phyloP scores from a whole-genome alignment of 2,329 filamentous ascomycete genomes.

The Diaporthe sp. region DNA sequence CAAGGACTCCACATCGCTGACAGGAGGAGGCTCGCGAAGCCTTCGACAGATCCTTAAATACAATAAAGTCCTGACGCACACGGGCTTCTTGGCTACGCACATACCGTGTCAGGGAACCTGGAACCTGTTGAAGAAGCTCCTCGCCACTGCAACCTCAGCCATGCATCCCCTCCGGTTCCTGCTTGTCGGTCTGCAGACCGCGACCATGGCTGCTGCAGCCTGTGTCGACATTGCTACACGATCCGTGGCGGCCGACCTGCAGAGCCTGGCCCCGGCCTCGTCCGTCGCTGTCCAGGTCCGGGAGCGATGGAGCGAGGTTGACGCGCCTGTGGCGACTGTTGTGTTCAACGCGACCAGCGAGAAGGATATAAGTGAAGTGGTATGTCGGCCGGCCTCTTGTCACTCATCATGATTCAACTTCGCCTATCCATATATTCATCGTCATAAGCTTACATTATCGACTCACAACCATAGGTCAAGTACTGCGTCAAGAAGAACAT shows the following conservation, averaged over 20 bases:
- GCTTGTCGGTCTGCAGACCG: neutral
- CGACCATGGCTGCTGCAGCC: neutral
- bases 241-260: neutral
- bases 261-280: neutral
- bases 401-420: neutral
- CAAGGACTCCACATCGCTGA: neutral
- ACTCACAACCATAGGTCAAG: neutral
- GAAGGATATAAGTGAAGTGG: neutral
- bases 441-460: neutral
- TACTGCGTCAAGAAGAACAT: slow-evolving; percentile 32
- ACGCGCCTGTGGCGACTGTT: neutral
- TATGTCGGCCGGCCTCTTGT: neutral
- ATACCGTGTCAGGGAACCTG: neutral
- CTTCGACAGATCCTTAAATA: neutral
- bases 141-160: neutral
- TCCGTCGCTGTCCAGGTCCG: neutral
- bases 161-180: slow-evolving; percentile 5
- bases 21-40: neutral
- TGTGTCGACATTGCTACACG: neutral
- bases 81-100: slow-evolving; percentile 11
- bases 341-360: slow-evolving; percentile 6
- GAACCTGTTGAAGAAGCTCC: neutral
- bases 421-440: too few species aligned
- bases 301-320: slow-evolving; percentile 1
- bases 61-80: neutral